phyloP scores from a whole-genome alignment of 176 grass and related monocot genomes.

The Thalia dealbata region DNA sequence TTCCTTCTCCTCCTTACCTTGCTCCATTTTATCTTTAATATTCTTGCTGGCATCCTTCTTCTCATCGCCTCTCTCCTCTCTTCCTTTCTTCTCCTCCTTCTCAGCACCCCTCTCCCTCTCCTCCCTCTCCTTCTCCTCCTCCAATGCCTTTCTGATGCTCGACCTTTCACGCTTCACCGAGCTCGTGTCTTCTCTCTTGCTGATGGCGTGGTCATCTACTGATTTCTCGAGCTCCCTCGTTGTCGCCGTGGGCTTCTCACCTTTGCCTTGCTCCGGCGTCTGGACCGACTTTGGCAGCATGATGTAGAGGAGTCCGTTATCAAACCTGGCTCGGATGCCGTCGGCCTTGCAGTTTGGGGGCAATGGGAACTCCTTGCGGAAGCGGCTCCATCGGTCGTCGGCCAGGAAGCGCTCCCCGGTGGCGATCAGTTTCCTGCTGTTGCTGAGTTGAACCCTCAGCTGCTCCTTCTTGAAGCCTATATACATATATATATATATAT shows the following conservation, averaged over 20 bases:
- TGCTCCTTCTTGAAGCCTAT: conserved; percentile 3
- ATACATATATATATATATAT: neutral
- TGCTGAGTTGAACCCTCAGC: neutral
- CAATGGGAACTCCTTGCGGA: neutral
- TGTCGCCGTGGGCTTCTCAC: no score
- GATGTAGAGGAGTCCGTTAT: neutral
- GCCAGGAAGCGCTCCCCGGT: neutral
- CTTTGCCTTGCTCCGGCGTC: neutral
- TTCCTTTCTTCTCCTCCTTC: neutral
- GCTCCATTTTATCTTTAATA: neutral
- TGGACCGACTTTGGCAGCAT: neutral
- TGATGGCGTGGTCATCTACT: no score
- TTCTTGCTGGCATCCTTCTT: neutral
- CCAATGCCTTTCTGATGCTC: neutral
- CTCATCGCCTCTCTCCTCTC: neutral
- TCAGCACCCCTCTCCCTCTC: neutral
- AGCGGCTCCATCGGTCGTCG: neutral
- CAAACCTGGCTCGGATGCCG: neutral
- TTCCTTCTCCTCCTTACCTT: neutral
- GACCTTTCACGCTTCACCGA: neutral
- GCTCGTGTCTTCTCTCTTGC: no score
- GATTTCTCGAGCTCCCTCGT: no score
- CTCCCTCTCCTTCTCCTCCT: neutral
- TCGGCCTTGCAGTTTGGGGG: neutral
- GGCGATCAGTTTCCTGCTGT: neutral